A percentile compares a stretch with the other conserved stretches of the same genome.
phyloP scores from a whole-genome alignment of 306 rosid species.

The Cucumis hystrix region DNA sequence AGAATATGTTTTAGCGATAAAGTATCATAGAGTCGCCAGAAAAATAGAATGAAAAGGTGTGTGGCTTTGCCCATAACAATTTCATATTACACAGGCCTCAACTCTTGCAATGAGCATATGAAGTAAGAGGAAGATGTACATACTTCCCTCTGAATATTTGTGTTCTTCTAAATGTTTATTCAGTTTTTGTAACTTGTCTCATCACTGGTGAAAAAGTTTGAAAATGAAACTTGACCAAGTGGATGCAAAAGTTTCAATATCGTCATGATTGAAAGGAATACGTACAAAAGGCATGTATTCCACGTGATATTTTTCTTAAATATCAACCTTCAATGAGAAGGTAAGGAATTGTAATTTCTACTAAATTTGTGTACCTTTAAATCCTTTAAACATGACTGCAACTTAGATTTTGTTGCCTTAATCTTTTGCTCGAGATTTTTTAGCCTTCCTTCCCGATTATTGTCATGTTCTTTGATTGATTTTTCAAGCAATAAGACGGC shows the following conservation, averaged over 20 bases:
- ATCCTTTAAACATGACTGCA: conserved; percentile 76
- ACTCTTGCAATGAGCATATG: neutral
- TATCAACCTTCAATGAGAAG: neutral
- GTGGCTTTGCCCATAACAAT: neutral
- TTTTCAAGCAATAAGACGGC: conserved; percentile 61
- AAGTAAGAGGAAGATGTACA: neutral
- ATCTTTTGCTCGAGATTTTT: conserved; percentile 75
- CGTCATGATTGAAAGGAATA: neutral
- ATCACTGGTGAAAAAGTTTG: neutral
- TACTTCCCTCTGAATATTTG: neutral
- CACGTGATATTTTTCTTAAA: neutral
- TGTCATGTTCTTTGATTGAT: conserved; percentile 74
- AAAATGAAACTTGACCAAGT: neutral
- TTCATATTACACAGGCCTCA: neutral
- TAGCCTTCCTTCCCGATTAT: conserved; percentile 62
- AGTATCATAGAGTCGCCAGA: neutral
- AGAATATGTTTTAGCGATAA: neutral
- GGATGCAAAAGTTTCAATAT: neutral
- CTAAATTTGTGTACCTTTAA: conserved; percentile 40
- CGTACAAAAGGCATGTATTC: neutral
- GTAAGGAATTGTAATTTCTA: neutral
- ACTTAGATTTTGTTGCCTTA: conserved; percentile 52
- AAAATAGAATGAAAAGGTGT: neutral
- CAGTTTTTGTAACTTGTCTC: neutral
- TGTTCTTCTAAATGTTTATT: neutral